Base-by-base conservation (phyloP, 352 stramenopile genomes). In the Pythium biforme region DNA sequence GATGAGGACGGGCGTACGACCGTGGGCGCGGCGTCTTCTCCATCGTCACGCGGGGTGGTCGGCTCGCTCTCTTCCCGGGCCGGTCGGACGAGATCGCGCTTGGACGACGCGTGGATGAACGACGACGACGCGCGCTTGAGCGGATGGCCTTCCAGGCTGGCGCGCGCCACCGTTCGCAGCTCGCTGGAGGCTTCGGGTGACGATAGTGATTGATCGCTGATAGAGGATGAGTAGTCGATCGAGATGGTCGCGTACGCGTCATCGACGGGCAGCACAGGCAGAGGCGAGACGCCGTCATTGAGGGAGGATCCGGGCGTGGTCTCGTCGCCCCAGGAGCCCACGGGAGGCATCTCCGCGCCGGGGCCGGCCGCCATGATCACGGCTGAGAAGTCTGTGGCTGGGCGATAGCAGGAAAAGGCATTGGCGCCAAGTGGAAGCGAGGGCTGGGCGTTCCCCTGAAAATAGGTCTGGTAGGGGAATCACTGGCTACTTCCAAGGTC, bases 301-400 rank as follows among this genome's bases (percentile, higher is more conserved):
- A 60, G 10, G 0, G 54, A 60, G 6, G 37, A 50, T 15, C 33
- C 34, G 3, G 52, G 52, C 11, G 54, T 52, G 25, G 43, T 60
- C 26, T 60, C 23, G 0, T 60, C 54, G 54, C 31, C 27, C 26
- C 54, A 51, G 23, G 54, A 52, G 25, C 26, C 39, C 40, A 50
- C 17, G 40, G 54, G 27, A 2, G 54, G 17, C 26, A 20, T 17
- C 29, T 37, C 52, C 8, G 50, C 19, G 26, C 12, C 22, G 22
- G 51, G 5, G 25, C 25, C 19, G 15, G 41, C 40, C 37, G 26
- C 31, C 54, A 60, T 52, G 26, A 14, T 45, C 39, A 15, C 11
- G 39, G 3, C 11, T 10, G 39, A 19, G 14, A 27, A 11, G 23
- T 53, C 14, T 11, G 8, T 9, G 46, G 11, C 46, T n/a, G n/a